Evolutionary conservation across 352 stramenopile species (phyloP).

Genomic region (Globisporangium paddicum): DNA sequence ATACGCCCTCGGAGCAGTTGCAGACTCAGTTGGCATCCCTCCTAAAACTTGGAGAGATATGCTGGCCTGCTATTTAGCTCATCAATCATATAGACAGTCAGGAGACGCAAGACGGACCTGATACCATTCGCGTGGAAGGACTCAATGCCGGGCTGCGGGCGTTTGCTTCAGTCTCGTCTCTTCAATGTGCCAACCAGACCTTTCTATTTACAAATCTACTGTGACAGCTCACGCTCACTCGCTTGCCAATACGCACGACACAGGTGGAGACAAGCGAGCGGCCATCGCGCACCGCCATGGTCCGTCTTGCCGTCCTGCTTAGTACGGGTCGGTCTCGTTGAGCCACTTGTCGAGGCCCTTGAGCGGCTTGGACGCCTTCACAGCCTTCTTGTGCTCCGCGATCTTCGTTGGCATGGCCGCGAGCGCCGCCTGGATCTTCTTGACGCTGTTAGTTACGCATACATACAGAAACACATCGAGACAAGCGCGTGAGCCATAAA

Average conservation of each 20-base stretch:
- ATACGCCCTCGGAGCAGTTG: not conserved
- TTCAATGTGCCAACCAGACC: not conserved
- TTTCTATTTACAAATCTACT: constrained; percentile 13
- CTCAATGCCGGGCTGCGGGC: not conserved
- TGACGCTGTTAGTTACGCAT: constrained; percentile 35
- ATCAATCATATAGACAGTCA: not conserved
- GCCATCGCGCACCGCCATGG: not conserved
- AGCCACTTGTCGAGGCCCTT: constrained; percentile 88
- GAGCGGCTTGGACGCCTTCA: constrained; percentile 79
- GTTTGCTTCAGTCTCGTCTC: constrained; percentile 1
- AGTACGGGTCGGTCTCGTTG: constrained; percentile 80
- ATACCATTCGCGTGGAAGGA: not conserved
- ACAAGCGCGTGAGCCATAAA: not conserved
- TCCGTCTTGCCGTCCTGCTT: constrained; percentile 10
- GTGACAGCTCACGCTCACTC: not conserved
- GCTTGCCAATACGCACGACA: not conserved
- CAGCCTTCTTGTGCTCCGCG: constrained; percentile 80
- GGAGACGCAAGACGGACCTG: not conserved
- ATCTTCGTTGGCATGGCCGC: constrained; percentile 83
- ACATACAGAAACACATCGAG: not conserved
- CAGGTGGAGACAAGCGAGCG: not conserved
- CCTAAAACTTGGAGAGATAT: too few species aligned
- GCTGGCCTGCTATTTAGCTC: not conserved
- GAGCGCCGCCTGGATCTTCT: constrained; percentile 83
- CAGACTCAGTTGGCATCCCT: too few species aligned